Evolutionary conservation across 2,329 filamentous ascomycete genomes (phyloP).

Genomic region (Aspergillus carbonarius): DNA sequence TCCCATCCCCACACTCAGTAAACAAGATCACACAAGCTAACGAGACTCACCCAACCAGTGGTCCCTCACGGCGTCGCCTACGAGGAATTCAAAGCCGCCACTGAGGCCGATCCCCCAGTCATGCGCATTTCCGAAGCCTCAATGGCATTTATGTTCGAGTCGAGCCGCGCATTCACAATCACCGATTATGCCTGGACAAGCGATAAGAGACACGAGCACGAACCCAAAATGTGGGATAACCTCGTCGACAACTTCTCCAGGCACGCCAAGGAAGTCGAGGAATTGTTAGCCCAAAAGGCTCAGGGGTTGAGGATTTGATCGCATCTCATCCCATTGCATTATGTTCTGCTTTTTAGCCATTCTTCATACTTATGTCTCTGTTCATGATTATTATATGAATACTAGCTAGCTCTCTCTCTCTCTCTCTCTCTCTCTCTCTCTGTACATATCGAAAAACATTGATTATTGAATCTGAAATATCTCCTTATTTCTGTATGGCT

Average conservation of each 20-base stretch:
- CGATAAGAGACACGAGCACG: conserved; percentile 46
- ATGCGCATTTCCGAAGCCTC: conserved; percentile 34
- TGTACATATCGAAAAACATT: conserved; percentile 1
- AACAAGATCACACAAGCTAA: background rate
- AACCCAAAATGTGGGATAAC: conserved; percentile 56
- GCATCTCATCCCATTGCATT: background rate
- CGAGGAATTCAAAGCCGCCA: conserved; percentile 35
- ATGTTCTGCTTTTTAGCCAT: background rate
- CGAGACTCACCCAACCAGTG: conserved; percentile 19
- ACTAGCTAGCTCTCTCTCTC: no score
- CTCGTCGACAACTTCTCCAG: conserved; percentile 54
- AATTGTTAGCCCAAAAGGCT: conserved; percentile 39
- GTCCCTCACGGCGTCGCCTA: conserved; percentile 39
- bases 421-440: no score
- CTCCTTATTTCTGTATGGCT: no score
- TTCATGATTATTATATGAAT: background rate
- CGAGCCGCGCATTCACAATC: conserved; percentile 35
- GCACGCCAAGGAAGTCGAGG: conserved; percentile 49
- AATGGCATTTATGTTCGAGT: conserved; percentile 39
- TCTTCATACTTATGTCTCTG: background rate
- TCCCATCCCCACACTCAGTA: background rate
- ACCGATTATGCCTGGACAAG: conserved; percentile 39
- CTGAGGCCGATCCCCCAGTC: conserved; percentile 25
- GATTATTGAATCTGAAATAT: no score
- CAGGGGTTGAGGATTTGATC: conserved; percentile 18